Conservation (phyloP, 73 alveolate genomes). For the Paramecium sonneborni region DNA sequence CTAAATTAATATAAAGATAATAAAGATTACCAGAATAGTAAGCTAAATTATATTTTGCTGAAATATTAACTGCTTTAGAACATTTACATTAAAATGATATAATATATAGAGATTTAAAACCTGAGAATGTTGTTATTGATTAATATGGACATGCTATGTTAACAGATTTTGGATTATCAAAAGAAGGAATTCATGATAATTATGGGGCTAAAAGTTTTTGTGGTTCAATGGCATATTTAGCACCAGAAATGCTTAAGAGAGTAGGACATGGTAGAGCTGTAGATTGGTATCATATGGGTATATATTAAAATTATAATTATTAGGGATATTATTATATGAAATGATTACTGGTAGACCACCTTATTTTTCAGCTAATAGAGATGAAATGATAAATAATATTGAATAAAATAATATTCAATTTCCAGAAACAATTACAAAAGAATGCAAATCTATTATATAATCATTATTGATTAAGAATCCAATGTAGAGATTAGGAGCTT, state of each 20-base stretch:
- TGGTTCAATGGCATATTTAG: slow-evolving; percentile 95
- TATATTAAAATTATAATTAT: not conserved
- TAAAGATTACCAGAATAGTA: slow-evolving; percentile 80
- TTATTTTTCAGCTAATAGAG: slow-evolving; percentile 88
- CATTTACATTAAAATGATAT: slow-evolving; percentile 82
- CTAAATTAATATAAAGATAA: slow-evolving; percentile 86
- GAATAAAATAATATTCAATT: slow-evolving; percentile 66
- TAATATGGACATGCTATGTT: slow-evolving; percentile 94
- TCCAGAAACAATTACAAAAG: slow-evolving; percentile 40
- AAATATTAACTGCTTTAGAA: slow-evolving; percentile 82
- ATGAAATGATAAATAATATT: slow-evolving; percentile 82
- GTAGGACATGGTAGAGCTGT: slow-evolving; percentile 96
- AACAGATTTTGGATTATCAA: slow-evolving; percentile 95
- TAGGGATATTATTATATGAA: slow-evolving; percentile 90
- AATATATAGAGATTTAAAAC: slow-evolving; percentile 86
- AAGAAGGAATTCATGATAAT: slow-evolving; percentile 84
- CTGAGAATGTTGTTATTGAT: slow-evolving; percentile 91
- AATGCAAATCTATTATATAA: slow-evolving; percentile 14
- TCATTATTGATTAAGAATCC: slow-evolving; percentile 76
- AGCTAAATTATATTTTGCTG: slow-evolving; percentile 80
- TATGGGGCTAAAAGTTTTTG: slow-evolving; percentile 90
- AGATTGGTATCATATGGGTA: slow-evolving; percentile 92
- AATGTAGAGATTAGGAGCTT: slow-evolving; percentile 80
- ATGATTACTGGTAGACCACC: slow-evolving; percentile 95
- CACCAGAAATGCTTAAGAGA: slow-evolving; percentile 95